Evolutionary conservation across 2,329 filamentous ascomycete species (phyloP), one percentile per base, ranked within the genome.

Genomic region (Massarina eburnea): DNA sequence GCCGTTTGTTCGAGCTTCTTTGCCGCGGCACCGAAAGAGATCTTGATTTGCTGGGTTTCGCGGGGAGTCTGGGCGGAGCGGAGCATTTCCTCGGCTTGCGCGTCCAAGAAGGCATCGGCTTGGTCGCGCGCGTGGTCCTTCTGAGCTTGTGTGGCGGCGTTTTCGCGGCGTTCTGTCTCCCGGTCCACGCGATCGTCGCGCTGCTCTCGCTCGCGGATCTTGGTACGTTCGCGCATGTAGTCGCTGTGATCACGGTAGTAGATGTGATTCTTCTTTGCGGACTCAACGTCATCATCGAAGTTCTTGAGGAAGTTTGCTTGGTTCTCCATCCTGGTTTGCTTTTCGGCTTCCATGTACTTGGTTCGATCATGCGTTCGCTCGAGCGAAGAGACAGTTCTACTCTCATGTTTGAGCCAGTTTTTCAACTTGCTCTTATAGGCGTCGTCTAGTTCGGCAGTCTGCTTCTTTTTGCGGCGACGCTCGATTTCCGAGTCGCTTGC

Each of bases 211-310:
- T 81, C 80, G 27, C 89, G 81, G 61, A 91, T 89, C 14, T 79
- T 76, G 1, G 82, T 83, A 37, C 94, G 86, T 64, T 91, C 92
- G 15, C 91, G 84, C 46, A 87, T 84, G 91, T 92, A 99, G 18
- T 83, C 80, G 32, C 85, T 86, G 39, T 86, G 88, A 59, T 99
- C 92, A 39, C 85, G 80, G 72, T 96, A 97, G 75, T 96, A 99
- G 30, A 88, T 80, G 49, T 91, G 84, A 3, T 76, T 73, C 70
- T 89, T 91, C 19, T 85, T 80, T 15, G 77, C 78, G 6, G 82
- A 80, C 71, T 97, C 91, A n/a, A 80, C 75, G 57, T 96, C 91
- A 59, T 99, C 94, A 58, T 97, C 86, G 82, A 91, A 97, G n/a
- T 86, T 83, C 36, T 79, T 79, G 10, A 96, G 78, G 45, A 86